Evolutionary conservation across 1,284 basidiomycete genomes (phyloP).

Genomic region (Psilocybe mexicana): DNA sequence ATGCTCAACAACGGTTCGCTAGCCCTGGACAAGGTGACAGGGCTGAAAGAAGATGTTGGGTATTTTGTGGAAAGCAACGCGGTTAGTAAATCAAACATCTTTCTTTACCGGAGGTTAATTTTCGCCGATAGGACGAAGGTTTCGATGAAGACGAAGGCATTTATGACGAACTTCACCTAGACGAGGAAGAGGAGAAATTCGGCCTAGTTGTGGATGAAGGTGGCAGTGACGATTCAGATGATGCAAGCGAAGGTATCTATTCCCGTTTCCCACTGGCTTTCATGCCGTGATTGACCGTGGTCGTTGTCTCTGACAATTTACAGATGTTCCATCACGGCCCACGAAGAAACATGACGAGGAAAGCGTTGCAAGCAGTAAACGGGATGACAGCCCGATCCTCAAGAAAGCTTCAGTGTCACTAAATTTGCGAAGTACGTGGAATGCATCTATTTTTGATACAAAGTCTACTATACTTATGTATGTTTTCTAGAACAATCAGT

Average conservation of each 20-base stretch:
- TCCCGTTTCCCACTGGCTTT: not conserved
- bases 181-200: conserved; percentile 95
- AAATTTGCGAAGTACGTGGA: conserved; percentile 56
- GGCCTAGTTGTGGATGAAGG: conserved; percentile 79
- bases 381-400: conserved; percentile 74
- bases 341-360: conserved; percentile 80
- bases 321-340: conserved; percentile 65
- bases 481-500: conserved; percentile 44
- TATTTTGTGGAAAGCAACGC: conserved; percentile 98
- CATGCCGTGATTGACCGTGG: not conserved
- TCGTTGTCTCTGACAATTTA: not conserved
- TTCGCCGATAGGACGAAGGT: conserved; percentile 79
- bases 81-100: conserved; percentile 49
- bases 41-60: conserved; percentile 91
- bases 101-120: conserved; percentile 17
- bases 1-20: conserved; percentile 94
- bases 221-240: conserved; percentile 69
- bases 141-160: conserved; percentile 98
- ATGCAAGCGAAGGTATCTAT: conserved; percentile 66
- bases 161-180: conserved; percentile 97
- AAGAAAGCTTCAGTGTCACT: conserved; percentile 69
- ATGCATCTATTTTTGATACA: conserved; percentile 11
- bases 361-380: conserved; percentile 66
- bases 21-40: conserved; percentile 77
- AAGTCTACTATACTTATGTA: conserved; percentile 13